These are phyloP conservation scores for Leccinellum albellum DNA, from an alignment of 768 basidiomycete species.

Conservation along the genomic window DNA sequence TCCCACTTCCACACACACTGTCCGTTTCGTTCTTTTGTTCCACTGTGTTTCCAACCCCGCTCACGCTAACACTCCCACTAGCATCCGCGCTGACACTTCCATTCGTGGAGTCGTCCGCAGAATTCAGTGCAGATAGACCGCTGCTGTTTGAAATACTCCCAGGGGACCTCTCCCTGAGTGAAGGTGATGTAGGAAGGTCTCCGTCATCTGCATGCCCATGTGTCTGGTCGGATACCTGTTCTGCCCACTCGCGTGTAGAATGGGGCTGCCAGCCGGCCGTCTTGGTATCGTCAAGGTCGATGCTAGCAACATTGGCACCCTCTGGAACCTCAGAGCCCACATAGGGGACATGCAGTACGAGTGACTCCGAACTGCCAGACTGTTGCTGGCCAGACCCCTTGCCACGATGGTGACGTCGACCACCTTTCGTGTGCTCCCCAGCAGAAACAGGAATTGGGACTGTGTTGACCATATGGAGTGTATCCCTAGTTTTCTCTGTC, in stretches of 20 bases:
- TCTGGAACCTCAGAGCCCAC: constrained; percentile 16
- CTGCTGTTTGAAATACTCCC: constrained; percentile 25
- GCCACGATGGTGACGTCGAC: constrained; percentile 6
- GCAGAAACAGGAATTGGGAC: constrained; percentile 27
- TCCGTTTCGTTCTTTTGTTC: constrained; percentile 8
- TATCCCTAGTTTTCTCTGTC: background rate
- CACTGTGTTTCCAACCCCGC: constrained; percentile 1
- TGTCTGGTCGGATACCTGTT: constrained; percentile 37
- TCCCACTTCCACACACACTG: constrained; percentile 14
- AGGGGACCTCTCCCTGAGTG: constrained; percentile 22
- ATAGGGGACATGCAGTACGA: constrained; percentile 31
- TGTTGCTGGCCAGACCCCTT: constrained; percentile 4
- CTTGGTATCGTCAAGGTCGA: constrained; percentile 19
- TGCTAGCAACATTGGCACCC: constrained; percentile 12
- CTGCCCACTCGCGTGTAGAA: constrained; percentile 46
- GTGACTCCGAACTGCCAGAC: constrained; percentile 17
- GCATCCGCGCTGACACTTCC: constrained; percentile 10
- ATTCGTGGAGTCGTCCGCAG: constrained; percentile 21
- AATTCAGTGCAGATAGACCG: constrained; percentile 20
- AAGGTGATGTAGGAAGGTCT: constrained; percentile 1
- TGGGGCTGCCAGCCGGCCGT: constrained; percentile 21
- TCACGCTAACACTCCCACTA: constrained; percentile 12
- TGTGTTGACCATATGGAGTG: constrained; percentile 16
- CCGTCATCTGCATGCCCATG: constrained; percentile 6
- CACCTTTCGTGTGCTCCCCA: constrained; percentile 25